Percentiles rank a stretch among this genome's conserved stretches.
Evolutionary conservation across 2,329 filamentous ascomycete genomes (phyloP).

Genomic region (Thermoascus crustaceus): DNA sequence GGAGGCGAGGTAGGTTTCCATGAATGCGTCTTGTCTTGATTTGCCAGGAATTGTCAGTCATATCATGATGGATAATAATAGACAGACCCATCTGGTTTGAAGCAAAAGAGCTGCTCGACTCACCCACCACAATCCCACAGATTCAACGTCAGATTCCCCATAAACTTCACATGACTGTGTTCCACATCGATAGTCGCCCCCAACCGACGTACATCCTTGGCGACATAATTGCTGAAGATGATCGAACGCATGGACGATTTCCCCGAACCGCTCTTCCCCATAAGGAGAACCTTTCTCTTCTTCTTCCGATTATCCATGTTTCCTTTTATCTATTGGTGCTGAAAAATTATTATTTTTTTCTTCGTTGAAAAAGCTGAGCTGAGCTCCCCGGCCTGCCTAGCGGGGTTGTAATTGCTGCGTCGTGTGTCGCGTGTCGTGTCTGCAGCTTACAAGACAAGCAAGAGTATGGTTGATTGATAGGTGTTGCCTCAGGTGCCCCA

Average conservation of each 20-base stretch:
- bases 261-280: slow-evolving; percentile 94
- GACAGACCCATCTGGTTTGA: not conserved
- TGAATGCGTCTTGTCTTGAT: slow-evolving; percentile 88
- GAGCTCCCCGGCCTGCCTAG: too few species aligned
- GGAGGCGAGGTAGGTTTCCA: slow-evolving; percentile 94
- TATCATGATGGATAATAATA: not conserved
- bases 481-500: too few species aligned
- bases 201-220: slow-evolving; percentile 83
- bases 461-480: too few species aligned
- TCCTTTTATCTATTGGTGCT: too few species aligned
- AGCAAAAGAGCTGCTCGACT: too few species aligned
- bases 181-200: slow-evolving; percentile 98
- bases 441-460: too few species aligned
- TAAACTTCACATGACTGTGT: slow-evolving; percentile 96
- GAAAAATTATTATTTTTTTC: too few species aligned
- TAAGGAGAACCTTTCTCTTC: slow-evolving; percentile 79
- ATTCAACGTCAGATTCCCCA: slow-evolving; percentile 94
- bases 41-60: slow-evolving; percentile 2
- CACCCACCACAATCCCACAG: slow-evolving; percentile 96
- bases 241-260: slow-evolving; percentile 99
- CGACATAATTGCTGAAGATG: slow-evolving; percentile 98
- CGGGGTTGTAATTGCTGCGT: too few species aligned
- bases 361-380: too few species aligned
- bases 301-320: slow-evolving; percentile 47
- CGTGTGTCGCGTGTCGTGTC: too few species aligned